Base-by-base conservation (phyloP, 2,329 filamentous ascomycete species). In the Berkeleyomyces basicola region DNA sequence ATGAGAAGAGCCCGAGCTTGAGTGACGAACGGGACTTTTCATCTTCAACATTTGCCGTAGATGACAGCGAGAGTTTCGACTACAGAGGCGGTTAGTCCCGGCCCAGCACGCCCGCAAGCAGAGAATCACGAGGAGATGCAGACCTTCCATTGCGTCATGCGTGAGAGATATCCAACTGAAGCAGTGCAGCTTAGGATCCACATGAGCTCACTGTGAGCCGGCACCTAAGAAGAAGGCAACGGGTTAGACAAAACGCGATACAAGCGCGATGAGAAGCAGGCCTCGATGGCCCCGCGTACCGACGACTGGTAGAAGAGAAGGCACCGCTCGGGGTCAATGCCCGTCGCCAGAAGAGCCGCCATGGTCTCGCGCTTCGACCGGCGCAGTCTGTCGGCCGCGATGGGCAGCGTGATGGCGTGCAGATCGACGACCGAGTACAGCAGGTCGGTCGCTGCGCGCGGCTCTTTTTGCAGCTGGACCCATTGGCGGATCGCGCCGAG, bases 71-170 rank as follows among this genome's bases (percentile, higher is more conserved):
- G 16, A 93, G 75, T 72, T 95, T 95, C 72, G 82, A 88, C 87
- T 90, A 66, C 49, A 58, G 9, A 2, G n/a, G 2, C 23, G 23
- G 44, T 23, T 23, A 23, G 23, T 23, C 23, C 23, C 2, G 23
- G 23, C 23, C 23, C 23, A 23, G 23, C 23, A 23, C 23, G 23
- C 23, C 23, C 23, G 23, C 23, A 23, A 23, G 23, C 23, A 23
- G 23, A 23, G 23, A 23, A 46, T n/a, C 7, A 1, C 14, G 16
- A 36, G 31, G 39, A 49, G 9, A 23, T 57, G 10, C 70, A 59
- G 64, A 89, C 90, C 84, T 99, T 99, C 91, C 93, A 99, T 73
- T 97, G 93, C 37, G 93, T 97, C 93, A 99, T 99, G n/a, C 93
- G 81, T 7, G 87, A 87, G n/a, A 99, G 77, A 74, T 96, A 95